phyloP scores from a whole-genome alignment of 2,329 filamentous ascomycete species.

The Cytospora piceae region DNA sequence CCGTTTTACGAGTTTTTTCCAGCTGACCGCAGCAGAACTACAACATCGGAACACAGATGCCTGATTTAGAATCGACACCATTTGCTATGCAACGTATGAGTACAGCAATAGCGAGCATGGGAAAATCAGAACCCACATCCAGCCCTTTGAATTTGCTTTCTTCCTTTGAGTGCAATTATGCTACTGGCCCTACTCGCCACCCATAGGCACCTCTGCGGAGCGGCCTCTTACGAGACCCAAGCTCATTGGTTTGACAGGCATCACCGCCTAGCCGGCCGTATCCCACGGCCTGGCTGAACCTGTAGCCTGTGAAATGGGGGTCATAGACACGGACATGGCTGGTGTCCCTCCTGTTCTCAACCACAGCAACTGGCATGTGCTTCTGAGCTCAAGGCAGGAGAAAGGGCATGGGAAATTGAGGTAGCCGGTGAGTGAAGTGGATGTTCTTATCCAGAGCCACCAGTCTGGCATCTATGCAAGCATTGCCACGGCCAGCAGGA shows the following conservation, averaged over 20 bases:
- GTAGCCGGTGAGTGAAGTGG: slow-evolving; percentile 49
- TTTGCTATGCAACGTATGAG: slow-evolving; percentile 36
- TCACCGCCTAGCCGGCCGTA: slow-evolving; percentile 52
- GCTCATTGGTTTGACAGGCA: slow-evolving; percentile 53
- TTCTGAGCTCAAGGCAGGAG: slow-evolving; percentile 46
- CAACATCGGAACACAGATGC: slow-evolving; percentile 34
- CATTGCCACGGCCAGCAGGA: slow-evolving; percentile 46
- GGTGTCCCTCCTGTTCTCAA: slow-evolving; percentile 47
- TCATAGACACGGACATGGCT: slow-evolving; percentile 49
- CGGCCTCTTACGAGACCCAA: slow-evolving; percentile 50
- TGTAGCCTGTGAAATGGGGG: slow-evolving; percentile 51
- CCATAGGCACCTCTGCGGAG: slow-evolving; percentile 32
- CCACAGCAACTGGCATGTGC: slow-evolving; percentile 49
- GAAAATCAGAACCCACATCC: slow-evolving; percentile 31
- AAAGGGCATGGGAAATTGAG: slow-evolving; percentile 44
- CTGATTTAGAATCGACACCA: slow-evolving; percentile 36
- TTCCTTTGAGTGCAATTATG: slow-evolving; percentile 31
- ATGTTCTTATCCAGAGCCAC: slow-evolving; percentile 59
- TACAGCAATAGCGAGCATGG: slow-evolving; percentile 38
- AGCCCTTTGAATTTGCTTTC: slow-evolving; percentile 36
- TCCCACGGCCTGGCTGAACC: slow-evolving; percentile 47
- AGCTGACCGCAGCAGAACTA: slow-evolving; percentile 31
- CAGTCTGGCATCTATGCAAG: slow-evolving; percentile 47
- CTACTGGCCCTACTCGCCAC: slow-evolving; percentile 47
- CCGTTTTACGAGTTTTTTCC: too few species aligned